Percentiles rank a stretch among this genome's conserved stretches.
Conservation (phyloP, 768 basidiomycete genomes). For the Mycena maculata region DNA sequence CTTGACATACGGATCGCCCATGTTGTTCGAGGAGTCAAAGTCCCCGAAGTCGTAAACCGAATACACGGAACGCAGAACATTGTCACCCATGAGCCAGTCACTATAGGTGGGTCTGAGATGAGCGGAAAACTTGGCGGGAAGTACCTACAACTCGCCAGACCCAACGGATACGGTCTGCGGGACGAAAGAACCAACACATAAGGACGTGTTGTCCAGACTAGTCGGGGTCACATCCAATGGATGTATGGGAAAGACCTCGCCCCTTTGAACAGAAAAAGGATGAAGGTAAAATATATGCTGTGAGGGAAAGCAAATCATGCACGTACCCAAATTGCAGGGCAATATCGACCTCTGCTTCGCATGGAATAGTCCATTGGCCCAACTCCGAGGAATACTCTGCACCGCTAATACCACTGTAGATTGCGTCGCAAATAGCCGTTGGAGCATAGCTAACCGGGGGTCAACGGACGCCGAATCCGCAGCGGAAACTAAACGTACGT, state of each 20-base stretch:
- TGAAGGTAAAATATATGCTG: background rate
- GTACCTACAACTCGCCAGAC: constrained; percentile 72
- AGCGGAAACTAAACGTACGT: constrained; percentile 59
- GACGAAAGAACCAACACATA: constrained; percentile 82
- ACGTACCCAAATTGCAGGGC: constrained; percentile 82
- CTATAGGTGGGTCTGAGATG: constrained; percentile 48
- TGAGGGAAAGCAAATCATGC: constrained; percentile 1
- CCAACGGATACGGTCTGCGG: constrained; percentile 70
- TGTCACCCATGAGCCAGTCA: constrained; percentile 88
- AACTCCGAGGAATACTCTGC: constrained; percentile 64
- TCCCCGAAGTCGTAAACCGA: constrained; percentile 89
- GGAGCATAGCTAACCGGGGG: constrained; percentile 70
- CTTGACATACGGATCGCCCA: constrained; percentile 85
- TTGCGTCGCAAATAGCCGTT: constrained; percentile 69
- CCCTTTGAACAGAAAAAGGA: constrained; percentile 52
- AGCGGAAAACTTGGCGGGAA: constrained; percentile 1
- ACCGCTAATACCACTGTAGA: constrained; percentile 75
- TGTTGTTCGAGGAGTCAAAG: constrained; percentile 68
- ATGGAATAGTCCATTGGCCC: constrained; percentile 81
- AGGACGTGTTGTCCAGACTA: constrained; percentile 54
- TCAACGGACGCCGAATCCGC: constrained; percentile 16
- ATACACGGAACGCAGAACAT: constrained; percentile 85
- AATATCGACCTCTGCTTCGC: constrained; percentile 78
- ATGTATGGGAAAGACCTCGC: constrained; percentile 81
- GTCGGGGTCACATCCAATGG: constrained; percentile 79